These are phyloP conservation scores for Aspergillus haitiensis DNA, from an alignment of 495 filamentous ascomycete species.

Conservation along the genomic window DNA sequence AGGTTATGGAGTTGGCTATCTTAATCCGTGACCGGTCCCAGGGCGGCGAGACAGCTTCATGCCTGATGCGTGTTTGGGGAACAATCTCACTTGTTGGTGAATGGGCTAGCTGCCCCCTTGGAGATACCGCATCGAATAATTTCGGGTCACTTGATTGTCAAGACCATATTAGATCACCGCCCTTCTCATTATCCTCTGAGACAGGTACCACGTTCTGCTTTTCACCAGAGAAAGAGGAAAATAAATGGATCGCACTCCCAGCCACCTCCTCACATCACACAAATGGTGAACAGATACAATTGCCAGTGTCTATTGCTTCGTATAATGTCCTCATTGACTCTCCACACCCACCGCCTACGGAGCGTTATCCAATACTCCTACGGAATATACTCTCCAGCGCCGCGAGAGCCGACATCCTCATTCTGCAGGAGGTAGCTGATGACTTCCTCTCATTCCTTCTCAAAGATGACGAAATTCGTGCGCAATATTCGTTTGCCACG, in stretches of 20 bases:
- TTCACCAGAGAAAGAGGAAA: background rate
- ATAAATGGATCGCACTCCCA: background rate
- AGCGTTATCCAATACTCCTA: slow-evolving; percentile 4
- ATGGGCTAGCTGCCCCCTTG: background rate
- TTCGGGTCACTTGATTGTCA: background rate
- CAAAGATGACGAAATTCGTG: background rate
- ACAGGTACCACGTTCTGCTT: background rate
- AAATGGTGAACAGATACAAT: background rate
- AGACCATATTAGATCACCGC: background rate
- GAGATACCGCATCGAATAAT: no score
- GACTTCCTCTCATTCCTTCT: slow-evolving; percentile 8
- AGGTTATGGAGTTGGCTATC: background rate
- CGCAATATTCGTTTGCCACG: background rate
- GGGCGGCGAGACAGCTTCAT: background rate
- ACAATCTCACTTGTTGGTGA: background rate
- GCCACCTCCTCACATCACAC: background rate
- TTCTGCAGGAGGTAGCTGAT: slow-evolving; percentile 4
- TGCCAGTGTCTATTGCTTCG: background rate
- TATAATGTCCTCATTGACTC: slow-evolving; percentile 10
- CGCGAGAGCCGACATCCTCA: slow-evolving; percentile 1
- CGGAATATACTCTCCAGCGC: background rate
- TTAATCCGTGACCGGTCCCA: slow-evolving; percentile 5
- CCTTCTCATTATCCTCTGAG: background rate
- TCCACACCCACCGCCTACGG: background rate
- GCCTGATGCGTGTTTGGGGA: slow-evolving; percentile 1